Evolutionary conservation across 2,329 filamentous ascomycete species (phyloP).

Genomic region (Stenocarpella maydis): DNA sequence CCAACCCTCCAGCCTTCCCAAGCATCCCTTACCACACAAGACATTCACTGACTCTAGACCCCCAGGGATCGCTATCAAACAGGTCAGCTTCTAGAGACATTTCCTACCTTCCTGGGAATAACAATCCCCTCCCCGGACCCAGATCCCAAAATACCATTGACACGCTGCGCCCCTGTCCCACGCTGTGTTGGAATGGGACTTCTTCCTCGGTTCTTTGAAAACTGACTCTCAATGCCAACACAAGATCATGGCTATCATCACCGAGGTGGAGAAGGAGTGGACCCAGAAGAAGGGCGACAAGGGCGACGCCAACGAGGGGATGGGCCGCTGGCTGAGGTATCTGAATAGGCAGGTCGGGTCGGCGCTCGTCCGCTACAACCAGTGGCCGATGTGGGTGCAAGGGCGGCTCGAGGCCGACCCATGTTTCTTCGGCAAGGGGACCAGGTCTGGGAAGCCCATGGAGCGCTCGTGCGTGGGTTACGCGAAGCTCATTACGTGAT

Average conservation of each 20-base stretch:
- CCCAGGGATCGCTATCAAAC: constrained; percentile 56
- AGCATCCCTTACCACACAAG: neutral
- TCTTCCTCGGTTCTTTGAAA: no score
- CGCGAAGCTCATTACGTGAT: constrained; percentile 13
- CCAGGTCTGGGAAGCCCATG: constrained; percentile 26
- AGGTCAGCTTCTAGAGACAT: no score
- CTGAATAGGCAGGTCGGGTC: constrained; percentile 57
- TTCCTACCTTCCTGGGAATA: no score
- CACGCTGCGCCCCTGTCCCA: no score
- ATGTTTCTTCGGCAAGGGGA: constrained; percentile 53
- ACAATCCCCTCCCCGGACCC: no score
- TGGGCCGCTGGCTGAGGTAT: constrained; percentile 58
- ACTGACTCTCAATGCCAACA: no score
- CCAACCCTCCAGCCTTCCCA: neutral
- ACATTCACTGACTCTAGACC: neutral
- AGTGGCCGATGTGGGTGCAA: constrained; percentile 65
- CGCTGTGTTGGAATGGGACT: no score
- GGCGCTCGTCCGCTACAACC: constrained; percentile 56
- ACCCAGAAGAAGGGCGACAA: constrained; percentile 41
- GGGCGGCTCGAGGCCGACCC: constrained; percentile 55
- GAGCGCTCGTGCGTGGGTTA: constrained; percentile 9
- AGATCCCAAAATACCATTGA: no score
- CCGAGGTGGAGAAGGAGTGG: constrained; percentile 48
- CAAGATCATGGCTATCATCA: constrained; percentile 61
- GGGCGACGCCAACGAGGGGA: constrained; percentile 51